phyloP scores from a whole-genome alignment of 2,329 filamentous ascomycete species.

The Fusarium irregulare region DNA sequence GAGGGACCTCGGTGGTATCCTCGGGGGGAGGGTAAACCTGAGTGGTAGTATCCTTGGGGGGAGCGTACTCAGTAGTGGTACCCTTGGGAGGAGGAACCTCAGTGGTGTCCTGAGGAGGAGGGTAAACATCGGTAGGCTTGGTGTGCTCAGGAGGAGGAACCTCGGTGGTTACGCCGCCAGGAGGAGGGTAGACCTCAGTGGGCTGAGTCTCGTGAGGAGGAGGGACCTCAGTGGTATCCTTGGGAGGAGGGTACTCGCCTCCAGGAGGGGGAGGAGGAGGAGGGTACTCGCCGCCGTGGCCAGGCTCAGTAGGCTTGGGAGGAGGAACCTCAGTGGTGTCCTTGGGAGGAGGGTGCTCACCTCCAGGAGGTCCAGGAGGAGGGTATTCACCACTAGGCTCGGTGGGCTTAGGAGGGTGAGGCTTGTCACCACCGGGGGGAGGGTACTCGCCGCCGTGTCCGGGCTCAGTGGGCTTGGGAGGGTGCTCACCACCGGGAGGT shows the following conservation, averaged over 20 bases:
- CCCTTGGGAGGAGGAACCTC: background rate
- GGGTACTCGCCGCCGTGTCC: background rate
- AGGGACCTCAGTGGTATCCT: background rate
- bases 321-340: no score
- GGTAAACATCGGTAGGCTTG: background rate
- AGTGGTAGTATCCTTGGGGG: background rate
- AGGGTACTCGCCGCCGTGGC: background rate
- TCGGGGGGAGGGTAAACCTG: background rate
- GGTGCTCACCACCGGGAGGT: no score
- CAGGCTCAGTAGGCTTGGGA: background rate
- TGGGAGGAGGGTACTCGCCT: background rate
- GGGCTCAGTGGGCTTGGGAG: background rate
- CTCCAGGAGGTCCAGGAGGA: background rate
- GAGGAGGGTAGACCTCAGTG: background rate
- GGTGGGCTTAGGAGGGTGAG: background rate
- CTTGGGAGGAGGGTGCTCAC: background rate
- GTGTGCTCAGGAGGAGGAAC: background rate
- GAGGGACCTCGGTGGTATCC: background rate
- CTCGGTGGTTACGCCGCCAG: background rate
- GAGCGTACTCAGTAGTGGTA: background rate
- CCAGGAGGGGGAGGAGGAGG: constrained; percentile 8
- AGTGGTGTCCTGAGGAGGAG: background rate
- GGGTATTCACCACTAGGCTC: background rate
- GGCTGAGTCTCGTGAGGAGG: background rate
- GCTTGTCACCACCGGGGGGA: no score